These are phyloP conservation scores for Wickerhamomyces alni DNA, from an alignment of 805 yeast genomes.

Conservation along the genomic window DNA sequence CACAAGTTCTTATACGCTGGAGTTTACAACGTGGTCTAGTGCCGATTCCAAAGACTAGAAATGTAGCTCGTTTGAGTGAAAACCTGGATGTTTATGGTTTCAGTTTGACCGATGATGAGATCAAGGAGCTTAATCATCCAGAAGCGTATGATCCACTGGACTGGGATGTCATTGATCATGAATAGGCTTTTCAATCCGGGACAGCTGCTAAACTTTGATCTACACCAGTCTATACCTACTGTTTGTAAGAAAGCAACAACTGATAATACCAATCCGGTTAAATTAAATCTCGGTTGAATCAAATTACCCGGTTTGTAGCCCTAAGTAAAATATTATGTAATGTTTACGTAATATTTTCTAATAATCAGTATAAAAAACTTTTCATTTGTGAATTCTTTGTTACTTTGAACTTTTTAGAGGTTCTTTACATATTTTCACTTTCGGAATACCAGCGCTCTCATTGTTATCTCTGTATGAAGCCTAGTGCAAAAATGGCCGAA, in stretches of 20 bases:
- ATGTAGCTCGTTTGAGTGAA: constrained; percentile 28
- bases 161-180: constrained; percentile 42
- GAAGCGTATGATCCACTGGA: constrained; percentile 65
- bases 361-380: no score
- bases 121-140: constrained; percentile 41
- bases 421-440: constrained; percentile 23
- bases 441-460: constrained; percentile 27
- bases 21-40: constrained; percentile 50
- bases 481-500: constrained; percentile 26
- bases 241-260: no score
- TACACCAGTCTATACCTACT: no score
- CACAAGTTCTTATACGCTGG: constrained; percentile 56
- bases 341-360: not conserved
- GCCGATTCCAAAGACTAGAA: constrained; percentile 45
- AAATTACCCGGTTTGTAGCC: no score
- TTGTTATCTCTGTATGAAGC: constrained; percentile 12
- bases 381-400: not conserved
- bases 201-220: no score
- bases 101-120: constrained; percentile 35
- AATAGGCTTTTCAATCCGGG: not conserved
- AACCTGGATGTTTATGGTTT: constrained; percentile 40
- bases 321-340: no score
- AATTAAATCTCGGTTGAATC: no score
- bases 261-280: no score
- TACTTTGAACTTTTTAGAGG: not conserved